Evolutionary conservation across 1,284 basidiomycete species (phyloP).

Genomic region (Ustilago lituana): DNA sequence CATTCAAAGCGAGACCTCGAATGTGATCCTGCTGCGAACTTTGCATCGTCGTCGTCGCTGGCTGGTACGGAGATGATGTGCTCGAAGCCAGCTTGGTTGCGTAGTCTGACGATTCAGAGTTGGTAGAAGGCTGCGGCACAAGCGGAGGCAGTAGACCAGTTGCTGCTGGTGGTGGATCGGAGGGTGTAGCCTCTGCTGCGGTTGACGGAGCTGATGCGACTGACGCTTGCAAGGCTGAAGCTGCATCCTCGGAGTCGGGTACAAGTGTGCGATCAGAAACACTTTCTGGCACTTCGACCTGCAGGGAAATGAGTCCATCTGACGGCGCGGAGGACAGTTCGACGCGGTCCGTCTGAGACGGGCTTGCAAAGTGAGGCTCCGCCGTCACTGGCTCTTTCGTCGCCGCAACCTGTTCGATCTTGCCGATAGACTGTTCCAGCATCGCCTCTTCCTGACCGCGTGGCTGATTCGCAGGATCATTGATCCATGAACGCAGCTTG

Average conservation of each 20-base stretch:
- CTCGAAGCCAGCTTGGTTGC: too few relatives aligned
- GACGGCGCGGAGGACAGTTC: constrained; percentile 12
- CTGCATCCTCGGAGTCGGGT: background rate
- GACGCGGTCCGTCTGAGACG: background rate
- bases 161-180: background rate
- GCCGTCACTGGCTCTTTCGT: too few relatives aligned
- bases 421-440: background rate
- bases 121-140: constrained; percentile 10
- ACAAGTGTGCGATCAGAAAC: constrained; percentile 5
- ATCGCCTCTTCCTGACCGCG: background rate
- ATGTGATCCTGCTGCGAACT: too few relatives aligned
- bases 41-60: too few relatives aligned
- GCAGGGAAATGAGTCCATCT: constrained; percentile 33
- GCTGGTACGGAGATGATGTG: too few relatives aligned
- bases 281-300: constrained; percentile 28
- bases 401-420: too few relatives aligned
- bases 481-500: constrained; percentile 56
- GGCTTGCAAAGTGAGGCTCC: background rate
- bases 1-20: background rate
- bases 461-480: constrained; percentile 26
- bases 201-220: background rate
- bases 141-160: constrained; percentile 26
- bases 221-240: background rate
- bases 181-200: background rate
- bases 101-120: background rate